These are phyloP conservation scores for Lodderomyces orthopsilosis DNA, from an alignment of 1,139 yeast genomes.

Conservation along the genomic window DNA sequence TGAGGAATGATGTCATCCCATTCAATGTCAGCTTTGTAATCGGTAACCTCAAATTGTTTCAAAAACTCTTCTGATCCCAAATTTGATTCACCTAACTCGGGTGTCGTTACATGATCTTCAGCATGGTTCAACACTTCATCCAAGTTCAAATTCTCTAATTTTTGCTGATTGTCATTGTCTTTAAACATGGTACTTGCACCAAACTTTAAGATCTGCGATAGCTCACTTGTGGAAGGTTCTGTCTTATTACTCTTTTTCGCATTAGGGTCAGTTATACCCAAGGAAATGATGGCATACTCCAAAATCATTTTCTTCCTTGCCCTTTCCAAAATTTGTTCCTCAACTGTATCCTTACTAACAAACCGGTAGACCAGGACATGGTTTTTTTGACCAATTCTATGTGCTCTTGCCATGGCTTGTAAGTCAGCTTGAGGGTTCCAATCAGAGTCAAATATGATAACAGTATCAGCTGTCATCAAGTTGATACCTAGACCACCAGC, in stretches of 20 bases:
- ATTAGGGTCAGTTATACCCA: constrained; percentile 84
- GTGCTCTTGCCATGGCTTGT: constrained; percentile 99
- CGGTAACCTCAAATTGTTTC: constrained; percentile 97
- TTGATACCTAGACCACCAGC: constrained; percentile 99
- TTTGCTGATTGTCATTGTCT: constrained; percentile 87
- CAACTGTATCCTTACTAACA: constrained; percentile 96
- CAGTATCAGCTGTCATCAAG: constrained; percentile 98
- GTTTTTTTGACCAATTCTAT: constrained; percentile 96
- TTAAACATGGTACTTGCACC: constrained; percentile 99
- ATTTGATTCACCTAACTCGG: constrained; percentile 93
- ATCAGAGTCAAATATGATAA: constrained; percentile 93
- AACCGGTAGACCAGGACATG: constrained; percentile 97
- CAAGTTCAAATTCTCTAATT: constrained; percentile 88
- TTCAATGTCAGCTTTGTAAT: constrained; percentile 95
- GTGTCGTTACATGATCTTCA: constrained; percentile 95
- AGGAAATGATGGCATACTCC: constrained; percentile 93
- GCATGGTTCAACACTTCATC: constrained; percentile 97
- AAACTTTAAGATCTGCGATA: constrained; percentile 89
- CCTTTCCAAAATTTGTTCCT: constrained; percentile 93
- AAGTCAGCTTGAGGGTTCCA: constrained; percentile 99
- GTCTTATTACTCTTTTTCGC: constrained; percentile 36
- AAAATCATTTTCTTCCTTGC: constrained; percentile 97
- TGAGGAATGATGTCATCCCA: constrained; percentile 99
- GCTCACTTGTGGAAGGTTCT: constrained; percentile 83
- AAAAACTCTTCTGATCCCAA: constrained; percentile 97